phyloP scores from a whole-genome alignment of 2,329 filamentous ascomycete genomes.

The Claviceps spartinae region DNA sequence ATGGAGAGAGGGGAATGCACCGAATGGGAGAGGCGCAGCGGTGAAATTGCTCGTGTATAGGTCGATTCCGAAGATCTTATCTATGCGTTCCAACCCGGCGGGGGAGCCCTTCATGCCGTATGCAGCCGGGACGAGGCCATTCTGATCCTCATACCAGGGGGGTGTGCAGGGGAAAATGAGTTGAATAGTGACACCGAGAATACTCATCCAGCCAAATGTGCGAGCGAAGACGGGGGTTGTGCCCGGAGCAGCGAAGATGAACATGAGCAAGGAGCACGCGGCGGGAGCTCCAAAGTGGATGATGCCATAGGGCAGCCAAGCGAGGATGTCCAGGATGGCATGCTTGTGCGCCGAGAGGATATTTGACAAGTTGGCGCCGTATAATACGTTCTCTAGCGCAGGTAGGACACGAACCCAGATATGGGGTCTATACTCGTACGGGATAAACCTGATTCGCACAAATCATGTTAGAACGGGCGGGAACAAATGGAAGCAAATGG shows the following conservation, averaged over 20 bases:
- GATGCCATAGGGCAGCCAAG: constrained; percentile 87
- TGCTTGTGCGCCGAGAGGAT: constrained; percentile 85
- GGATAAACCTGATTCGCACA: constrained; percentile 56
- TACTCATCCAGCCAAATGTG: constrained; percentile 85
- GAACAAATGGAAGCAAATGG: no score
- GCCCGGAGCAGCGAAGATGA: constrained; percentile 77
- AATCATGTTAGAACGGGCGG: not conserved
- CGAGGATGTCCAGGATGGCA: constrained; percentile 69
- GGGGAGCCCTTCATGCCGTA: constrained; percentile 86
- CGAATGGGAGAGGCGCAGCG: constrained; percentile 81
- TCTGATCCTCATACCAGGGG: constrained; percentile 92
- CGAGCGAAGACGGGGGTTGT: constrained; percentile 74
- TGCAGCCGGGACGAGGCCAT: constrained; percentile 80
- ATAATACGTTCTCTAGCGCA: constrained; percentile 89
- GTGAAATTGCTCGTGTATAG: constrained; percentile 89
- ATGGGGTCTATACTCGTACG: constrained; percentile 72
- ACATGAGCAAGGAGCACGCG: constrained; percentile 65
- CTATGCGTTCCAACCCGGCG: constrained; percentile 77
- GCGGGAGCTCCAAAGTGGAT: constrained; percentile 80
- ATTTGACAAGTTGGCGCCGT: constrained; percentile 90
- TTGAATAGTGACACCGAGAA: constrained; percentile 77
- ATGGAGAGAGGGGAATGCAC: constrained; percentile 88
- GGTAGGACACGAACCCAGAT: constrained; percentile 95
- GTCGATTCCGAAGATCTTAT: constrained; percentile 79
- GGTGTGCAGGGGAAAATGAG: constrained; percentile 86